Percentiles rank a stretch among this genome's conserved stretches.
Conservation (phyloP, 805 yeast genomes). For the Wickerhamomyces subpelliculosus region DNA sequence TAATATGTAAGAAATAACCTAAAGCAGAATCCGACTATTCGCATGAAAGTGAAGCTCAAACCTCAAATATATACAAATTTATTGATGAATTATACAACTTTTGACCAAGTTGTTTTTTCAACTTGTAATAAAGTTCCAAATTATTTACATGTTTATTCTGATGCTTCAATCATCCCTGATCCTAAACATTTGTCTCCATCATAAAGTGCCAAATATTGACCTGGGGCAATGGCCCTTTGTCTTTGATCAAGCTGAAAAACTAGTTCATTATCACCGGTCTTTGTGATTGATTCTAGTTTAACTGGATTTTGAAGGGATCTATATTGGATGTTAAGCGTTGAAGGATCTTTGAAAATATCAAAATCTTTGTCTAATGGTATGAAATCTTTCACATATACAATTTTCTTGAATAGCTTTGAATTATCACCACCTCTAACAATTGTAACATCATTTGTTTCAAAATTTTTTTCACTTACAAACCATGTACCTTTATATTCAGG, state of each 20-base stretch:
- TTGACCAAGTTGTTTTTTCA: neutral
- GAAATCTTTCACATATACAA: slow-evolving; percentile 34
- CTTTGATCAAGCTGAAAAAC: slow-evolving; percentile 34
- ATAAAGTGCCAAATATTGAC: slow-evolving; percentile 79
- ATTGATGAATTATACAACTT: no score
- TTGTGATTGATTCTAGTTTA: slow-evolving; percentile 23
- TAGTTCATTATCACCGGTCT: slow-evolving; percentile 11
- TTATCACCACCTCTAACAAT: slow-evolving; percentile 69
- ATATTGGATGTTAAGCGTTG: slow-evolving; percentile 47
- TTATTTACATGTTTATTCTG: neutral
- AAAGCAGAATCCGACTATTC: no score
- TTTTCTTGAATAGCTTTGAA: slow-evolving; percentile 42
- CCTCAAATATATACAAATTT: no score
- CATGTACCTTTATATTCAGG: slow-evolving; percentile 71
- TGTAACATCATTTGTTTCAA: slow-evolving; percentile 60
- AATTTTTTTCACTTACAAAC: slow-evolving; percentile 74
- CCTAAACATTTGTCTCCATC: slow-evolving; percentile 63
- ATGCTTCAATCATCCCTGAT: slow-evolving; percentile 34
- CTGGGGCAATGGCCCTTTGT: slow-evolving; percentile 79
- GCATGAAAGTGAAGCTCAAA: no score
- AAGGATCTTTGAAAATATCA: slow-evolving; percentile 7
- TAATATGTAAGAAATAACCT: no score
- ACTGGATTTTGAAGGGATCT: slow-evolving; percentile 67
- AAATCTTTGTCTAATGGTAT: slow-evolving; percentile 11
- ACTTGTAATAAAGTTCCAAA: no score